Evolutionary conservation across 257 asterid species (phyloP), one percentile per base, ranked within the genome.

Genomic region (Solanum sparsipilum): DNA sequence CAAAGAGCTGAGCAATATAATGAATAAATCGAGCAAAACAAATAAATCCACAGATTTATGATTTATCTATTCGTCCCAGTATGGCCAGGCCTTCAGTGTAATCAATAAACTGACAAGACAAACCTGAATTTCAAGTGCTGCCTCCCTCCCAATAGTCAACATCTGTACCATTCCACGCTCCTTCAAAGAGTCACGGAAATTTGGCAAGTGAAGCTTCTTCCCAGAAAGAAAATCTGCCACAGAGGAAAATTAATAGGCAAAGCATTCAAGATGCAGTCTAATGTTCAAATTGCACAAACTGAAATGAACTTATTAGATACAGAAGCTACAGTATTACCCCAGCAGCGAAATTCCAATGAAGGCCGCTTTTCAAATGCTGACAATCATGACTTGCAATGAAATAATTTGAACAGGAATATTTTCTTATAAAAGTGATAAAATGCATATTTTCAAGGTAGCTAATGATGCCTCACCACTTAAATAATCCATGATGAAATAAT

Each of bases 61-160:
- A 65, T 63, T 41, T 39, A 87, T 68, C 18, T 38, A 20, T 39
- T 87, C 52, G 23, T 29, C 60, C 65, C 29, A 41, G 90, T n/a
- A 91, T 86, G 74, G 36, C 16, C 68, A 34, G 39, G 86, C 46
- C 84, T 56, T 68, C n/a, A 32, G 52, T 83, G 87, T 20, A 84
- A 15, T 75, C 78, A 67, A 86, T n/a, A 89, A 38, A 83, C 84
- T 38, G 88, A 63, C 78, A 90, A 86, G 67, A 90, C 94, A 86
- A 91, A 97, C 99, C 99, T 96, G 98, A 90, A 97, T 94, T 90
- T 97, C 99, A 89, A 97, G 94, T 73, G 99, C 98, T 88, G 98
- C 98, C 91, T 97, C 99, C 90, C 99, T 94, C 85, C 99, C 99
- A 86, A 96, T 93, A 84, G 99, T 97, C 93, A 97, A 91, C 98